Percentiles rank a stretch among this genome's conserved stretches.
phyloP scores from a whole-genome alignment of 345 rosid species.

The Geranium brycei region DNA sequence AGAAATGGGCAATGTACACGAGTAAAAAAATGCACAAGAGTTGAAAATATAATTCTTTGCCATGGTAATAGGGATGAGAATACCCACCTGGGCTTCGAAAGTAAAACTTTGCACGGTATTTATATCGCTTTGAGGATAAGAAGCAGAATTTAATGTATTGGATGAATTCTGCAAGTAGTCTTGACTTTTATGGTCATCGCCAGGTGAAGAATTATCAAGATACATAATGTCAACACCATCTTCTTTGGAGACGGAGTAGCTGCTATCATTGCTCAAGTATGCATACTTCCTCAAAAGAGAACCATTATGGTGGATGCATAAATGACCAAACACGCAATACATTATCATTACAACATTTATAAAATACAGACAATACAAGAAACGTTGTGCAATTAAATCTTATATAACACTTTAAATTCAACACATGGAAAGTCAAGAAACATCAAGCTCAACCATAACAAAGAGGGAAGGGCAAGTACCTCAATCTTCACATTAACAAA shows the following conservation, averaged over 20 bases:
- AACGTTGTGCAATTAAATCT: background rate
- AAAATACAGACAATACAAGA: conserved; percentile 5
- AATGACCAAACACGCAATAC: background rate
- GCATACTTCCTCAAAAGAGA: conserved; percentile 67
- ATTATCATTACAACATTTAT: background rate
- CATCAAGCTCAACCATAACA: background rate
- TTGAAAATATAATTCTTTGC: too few species aligned
- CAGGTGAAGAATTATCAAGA: conserved; percentile 37
- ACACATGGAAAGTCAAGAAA: too few species aligned
- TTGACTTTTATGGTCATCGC: conserved; percentile 28
- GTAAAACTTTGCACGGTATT: conserved; percentile 48
- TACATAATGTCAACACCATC: conserved; percentile 74
- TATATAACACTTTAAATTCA: too few species aligned
- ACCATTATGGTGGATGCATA: conserved; percentile 53
- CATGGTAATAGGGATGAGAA: too few species aligned
- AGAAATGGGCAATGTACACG: background rate
- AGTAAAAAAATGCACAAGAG: background rate
- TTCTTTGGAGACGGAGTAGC: conserved; percentile 64
- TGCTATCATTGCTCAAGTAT: conserved; percentile 86
- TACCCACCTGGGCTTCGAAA: conserved; percentile 77
- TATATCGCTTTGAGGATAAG: conserved; percentile 26
- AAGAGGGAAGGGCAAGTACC: conserved; percentile 32
- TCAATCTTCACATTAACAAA: conserved; percentile 78
- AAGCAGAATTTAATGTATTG: conserved; percentile 24
- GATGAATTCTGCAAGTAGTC: conserved; percentile 27